Conservation (phyloP, 768 basidiomycete genomes). For the Leccinum broughii region DNA sequence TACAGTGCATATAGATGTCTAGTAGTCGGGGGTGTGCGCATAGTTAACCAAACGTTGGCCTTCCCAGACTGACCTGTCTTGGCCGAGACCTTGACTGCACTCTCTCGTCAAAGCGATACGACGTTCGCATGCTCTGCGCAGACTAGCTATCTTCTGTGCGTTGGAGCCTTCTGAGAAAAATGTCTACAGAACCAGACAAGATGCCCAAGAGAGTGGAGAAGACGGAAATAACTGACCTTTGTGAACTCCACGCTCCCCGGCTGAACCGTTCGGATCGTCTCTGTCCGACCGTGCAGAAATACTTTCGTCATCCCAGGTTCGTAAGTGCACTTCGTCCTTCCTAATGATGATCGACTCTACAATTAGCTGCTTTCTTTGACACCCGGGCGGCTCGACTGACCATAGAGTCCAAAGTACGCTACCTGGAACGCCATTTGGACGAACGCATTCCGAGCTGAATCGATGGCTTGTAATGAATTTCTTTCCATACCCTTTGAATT, state of each 20-base stretch:
- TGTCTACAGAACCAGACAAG: slow-evolving; percentile 42
- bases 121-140: slow-evolving; percentile 81
- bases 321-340: slow-evolving; percentile 90
- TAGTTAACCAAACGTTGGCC: background rate
- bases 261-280: slow-evolving; percentile 90
- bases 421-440: slow-evolving; percentile 99
- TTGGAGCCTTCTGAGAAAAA: slow-evolving; percentile 81
- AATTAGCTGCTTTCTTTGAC: background rate
- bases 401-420: slow-evolving; percentile 91
- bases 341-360: slow-evolving; percentile 32
- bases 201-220: background rate
- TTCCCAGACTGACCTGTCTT: slow-evolving; percentile 65
- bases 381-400: slow-evolving; percentile 34
- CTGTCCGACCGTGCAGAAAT: slow-evolving; percentile 92
- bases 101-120: slow-evolving; percentile 87
- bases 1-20: slow-evolving; percentile 91
- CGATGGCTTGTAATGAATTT: slow-evolving; percentile 93
- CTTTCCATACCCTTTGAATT: slow-evolving; percentile 93
- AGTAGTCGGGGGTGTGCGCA: slow-evolving; percentile 6
- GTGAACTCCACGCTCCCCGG: slow-evolving; percentile 84
- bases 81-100: slow-evolving; percentile 87
- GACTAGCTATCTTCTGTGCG: slow-evolving; percentile 67
- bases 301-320: slow-evolving; percentile 98
- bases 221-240: slow-evolving; percentile 48
- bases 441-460: slow-evolving; percentile 97